Evolutionary conservation across 176 grass and related monocot species (phyloP).

Genomic region (Sorghum bicolor): Sorghum_bicolor_NCBIv3 NC_012876.2:57299001-57299500

Average conservation of each 20-base stretch:
- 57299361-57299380: background rate
- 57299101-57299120: background rate
- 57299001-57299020: background rate
- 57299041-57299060: background rate
- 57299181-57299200: background rate
- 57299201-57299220: background rate
- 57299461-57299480: background rate
- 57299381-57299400: background rate
- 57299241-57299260: background rate
- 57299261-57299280: background rate
- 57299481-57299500: background rate
- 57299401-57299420: background rate
- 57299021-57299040: background rate
- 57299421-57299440: background rate
- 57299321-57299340: background rate
- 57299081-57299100: background rate
- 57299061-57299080: background rate
- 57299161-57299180: background rate
- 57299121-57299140: background rate
- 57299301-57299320: background rate
- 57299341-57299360: background rate
- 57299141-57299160: background rate
- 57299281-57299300: background rate
- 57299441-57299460: background rate
- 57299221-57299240: background rate